These are phyloP conservation scores for Aspergillus hancockii DNA, from an alignment of 495 filamentous ascomycete species.

Conservation along the genomic window DNA sequence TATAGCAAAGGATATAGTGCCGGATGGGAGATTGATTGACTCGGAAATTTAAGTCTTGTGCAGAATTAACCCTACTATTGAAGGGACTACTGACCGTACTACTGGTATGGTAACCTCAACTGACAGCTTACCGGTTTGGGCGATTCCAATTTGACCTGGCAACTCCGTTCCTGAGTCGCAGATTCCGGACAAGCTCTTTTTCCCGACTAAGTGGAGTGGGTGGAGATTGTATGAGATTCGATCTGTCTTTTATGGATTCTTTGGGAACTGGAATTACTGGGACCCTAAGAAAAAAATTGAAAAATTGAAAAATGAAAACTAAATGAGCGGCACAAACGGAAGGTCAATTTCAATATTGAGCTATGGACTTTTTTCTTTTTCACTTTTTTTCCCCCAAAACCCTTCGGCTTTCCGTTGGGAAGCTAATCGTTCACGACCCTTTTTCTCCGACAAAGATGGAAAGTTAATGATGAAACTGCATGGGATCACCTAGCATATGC, in stretches of 20 bases:
- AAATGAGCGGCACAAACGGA: constrained; percentile 21
- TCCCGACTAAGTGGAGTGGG: constrained; percentile 38
- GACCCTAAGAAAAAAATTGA: constrained; percentile 9
- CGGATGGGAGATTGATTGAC: not conserved
- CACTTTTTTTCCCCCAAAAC: not conserved
- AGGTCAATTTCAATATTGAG: not conserved
- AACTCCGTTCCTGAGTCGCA: constrained; percentile 17
- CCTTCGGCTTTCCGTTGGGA: too few species aligned
- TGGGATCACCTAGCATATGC: constrained; percentile 17
- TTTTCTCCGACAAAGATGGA: not conserved
- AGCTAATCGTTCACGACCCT: not conserved
- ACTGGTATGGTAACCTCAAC: constrained; percentile 4
- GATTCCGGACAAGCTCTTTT: constrained; percentile 33
- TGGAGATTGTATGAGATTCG: constrained; percentile 34
- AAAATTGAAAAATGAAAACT: constrained; percentile 16
- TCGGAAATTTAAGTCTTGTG: not conserved
- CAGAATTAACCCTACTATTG: not conserved
- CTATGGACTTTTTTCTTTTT: not conserved
- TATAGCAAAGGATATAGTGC: not conserved
- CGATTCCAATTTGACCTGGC: not conserved
- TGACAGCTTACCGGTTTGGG: constrained; percentile 11
- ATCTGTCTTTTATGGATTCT: constrained; percentile 29
- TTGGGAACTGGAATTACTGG: constrained; percentile 22
- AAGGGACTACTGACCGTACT: not conserved
- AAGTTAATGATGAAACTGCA: not conserved